Evolutionary conservation across 352 stramenopile genomes (phyloP).

Genomic region (Pythium dissotocum): DNA sequence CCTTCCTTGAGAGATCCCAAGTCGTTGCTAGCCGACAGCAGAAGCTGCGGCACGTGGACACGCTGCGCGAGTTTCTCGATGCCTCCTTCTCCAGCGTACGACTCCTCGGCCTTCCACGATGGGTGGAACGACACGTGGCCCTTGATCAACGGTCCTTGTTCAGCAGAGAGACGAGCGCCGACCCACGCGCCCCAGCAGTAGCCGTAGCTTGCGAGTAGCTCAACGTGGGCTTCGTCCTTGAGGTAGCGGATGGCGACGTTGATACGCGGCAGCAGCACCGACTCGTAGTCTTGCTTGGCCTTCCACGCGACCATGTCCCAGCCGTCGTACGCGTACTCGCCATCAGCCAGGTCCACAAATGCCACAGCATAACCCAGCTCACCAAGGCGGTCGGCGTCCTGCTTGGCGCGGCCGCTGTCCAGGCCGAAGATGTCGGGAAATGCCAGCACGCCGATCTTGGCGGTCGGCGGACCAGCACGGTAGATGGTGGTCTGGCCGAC

Average conservation of each 20-base stretch:
- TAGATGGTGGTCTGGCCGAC: constrained; percentile 41
- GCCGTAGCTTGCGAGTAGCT: constrained; percentile 27
- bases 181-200: constrained; percentile 38
- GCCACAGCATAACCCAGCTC: constrained; percentile 51
- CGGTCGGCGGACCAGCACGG: constrained; percentile 29
- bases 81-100: constrained; percentile 30
- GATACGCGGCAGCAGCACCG: constrained; percentile 21
- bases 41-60: constrained; percentile 44
- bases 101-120: constrained; percentile 37
- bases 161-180: constrained; percentile 25
- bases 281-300: constrained; percentile 23
- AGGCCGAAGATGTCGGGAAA: constrained; percentile 52
- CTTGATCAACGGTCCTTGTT: constrained; percentile 18
- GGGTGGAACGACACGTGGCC: constrained; percentile 34
- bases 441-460: constrained; percentile 39
- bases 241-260: constrained; percentile 35
- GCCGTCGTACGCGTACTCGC: constrained; percentile 30
- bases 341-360: constrained; percentile 41
- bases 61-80: constrained; percentile 42
- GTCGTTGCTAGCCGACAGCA: constrained; percentile 42
- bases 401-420: constrained; percentile 53
- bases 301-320: constrained; percentile 28
- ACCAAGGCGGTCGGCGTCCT: constrained; percentile 46
- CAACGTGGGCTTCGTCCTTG: constrained; percentile 30
- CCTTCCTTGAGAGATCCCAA: constrained; percentile 30